Evolutionary conservation across 768 basidiomycete genomes (phyloP).

Genomic region (Leccinum ochraceum): DNA sequence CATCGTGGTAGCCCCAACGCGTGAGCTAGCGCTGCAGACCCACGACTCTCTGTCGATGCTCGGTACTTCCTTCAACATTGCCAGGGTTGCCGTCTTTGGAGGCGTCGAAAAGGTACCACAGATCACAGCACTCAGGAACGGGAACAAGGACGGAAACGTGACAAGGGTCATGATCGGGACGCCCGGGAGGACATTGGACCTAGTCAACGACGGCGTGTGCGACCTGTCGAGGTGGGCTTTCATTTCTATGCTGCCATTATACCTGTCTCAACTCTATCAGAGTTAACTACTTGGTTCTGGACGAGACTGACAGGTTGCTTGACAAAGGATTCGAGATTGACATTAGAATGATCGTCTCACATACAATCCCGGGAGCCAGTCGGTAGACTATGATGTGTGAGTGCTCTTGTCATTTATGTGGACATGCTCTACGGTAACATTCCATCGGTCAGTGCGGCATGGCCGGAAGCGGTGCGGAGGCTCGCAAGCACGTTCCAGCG

Average conservation of each 20-base stretch:
- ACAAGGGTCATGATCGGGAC: constrained; percentile 92
- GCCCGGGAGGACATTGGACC: constrained; percentile 89
- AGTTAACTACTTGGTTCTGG: constrained; percentile 89
- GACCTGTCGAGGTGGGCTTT: constrained; percentile 70
- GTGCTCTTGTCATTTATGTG: constrained; percentile 29
- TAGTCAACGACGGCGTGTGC: constrained; percentile 82
- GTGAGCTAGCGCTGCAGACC: constrained; percentile 95
- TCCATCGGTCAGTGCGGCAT: constrained; percentile 87
- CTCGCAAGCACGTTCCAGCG: constrained; percentile 87
- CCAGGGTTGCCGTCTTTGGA: constrained; percentile 88
- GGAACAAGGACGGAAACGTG: constrained; percentile 47
- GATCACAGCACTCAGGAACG: constrained; percentile 62
- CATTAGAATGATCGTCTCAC: constrained; percentile 67
- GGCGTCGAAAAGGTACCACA: constrained; percentile 93
- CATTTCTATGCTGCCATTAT: not conserved
- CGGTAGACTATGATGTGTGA: constrained; percentile 94
- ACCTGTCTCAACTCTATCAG: constrained; percentile 36
- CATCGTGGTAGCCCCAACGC: constrained; percentile 92
- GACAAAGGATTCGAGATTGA: constrained; percentile 99
- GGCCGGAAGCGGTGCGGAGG: constrained; percentile 92
- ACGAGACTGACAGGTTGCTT: constrained; percentile 98
- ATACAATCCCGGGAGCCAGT: constrained; percentile 46
- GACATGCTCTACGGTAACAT: not conserved
- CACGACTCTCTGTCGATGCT: constrained; percentile 78
- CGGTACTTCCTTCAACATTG: constrained; percentile 72